These are phyloP conservation scores for Curvularia eragrostidis DNA, from an alignment of 2,329 filamentous ascomycete species.

Conservation along the genomic window DNA sequence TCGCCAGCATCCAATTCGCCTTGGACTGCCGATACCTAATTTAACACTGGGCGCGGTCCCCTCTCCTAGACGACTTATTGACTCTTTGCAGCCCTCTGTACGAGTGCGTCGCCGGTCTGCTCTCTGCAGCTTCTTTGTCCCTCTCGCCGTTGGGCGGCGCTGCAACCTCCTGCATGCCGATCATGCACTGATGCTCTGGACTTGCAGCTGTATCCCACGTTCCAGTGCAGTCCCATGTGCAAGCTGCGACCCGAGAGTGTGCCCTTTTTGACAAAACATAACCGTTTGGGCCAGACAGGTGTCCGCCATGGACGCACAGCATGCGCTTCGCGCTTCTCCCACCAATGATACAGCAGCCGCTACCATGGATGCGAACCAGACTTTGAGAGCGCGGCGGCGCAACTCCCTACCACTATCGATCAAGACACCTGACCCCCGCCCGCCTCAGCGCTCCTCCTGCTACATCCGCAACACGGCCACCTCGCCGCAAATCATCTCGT, in stretches of 20 bases:
- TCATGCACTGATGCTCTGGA: conserved; percentile 12
- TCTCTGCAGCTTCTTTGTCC: not conserved
- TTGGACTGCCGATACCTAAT: conserved; percentile 13
- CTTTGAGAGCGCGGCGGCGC: conserved; percentile 36
- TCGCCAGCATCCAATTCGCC: conserved; percentile 7
- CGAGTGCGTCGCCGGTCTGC: not conserved
- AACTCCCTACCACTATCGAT: conserved; percentile 36
- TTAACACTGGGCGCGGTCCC: conserved; percentile 14
- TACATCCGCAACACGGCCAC: conserved; percentile 50
- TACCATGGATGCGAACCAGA: conserved; percentile 24
- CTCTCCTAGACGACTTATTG: conserved; percentile 3
- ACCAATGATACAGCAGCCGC: conserved; percentile 6
- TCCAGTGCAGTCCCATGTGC: conserved; percentile 1
- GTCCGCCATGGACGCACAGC: conserved; percentile 12
- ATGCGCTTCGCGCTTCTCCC: conserved; percentile 9
- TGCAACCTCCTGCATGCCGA: conserved; percentile 11
- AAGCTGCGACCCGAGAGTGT: not conserved
- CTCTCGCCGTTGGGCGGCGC: not conserved
- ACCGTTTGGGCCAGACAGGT: conserved; percentile 7
- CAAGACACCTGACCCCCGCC: conserved; percentile 25
- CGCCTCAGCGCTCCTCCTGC: conserved; percentile 43
- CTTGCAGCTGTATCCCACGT: conserved; percentile 12
- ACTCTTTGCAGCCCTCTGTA: conserved; percentile 1
- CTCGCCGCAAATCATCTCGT: conserved; percentile 73
- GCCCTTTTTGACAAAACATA: conserved; percentile 9